Evolutionary conservation across 169 alveolate genomes (phyloP), one percentile per base, ranked within the genome.

Genomic region (Cryptosporidium muris): DNA sequence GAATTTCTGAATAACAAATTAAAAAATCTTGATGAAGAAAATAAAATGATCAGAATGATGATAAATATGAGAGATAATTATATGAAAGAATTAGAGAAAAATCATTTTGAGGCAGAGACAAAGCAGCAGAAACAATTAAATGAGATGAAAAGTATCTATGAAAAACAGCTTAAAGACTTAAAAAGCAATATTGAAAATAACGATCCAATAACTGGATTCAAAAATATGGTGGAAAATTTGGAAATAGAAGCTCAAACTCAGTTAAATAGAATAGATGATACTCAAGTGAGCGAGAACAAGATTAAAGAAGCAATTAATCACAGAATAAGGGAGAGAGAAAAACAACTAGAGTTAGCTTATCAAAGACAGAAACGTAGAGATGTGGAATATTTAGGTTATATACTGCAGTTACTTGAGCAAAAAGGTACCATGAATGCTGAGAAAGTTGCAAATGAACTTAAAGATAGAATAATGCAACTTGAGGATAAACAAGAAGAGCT

Each of bases 401-500:
- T 58, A 8, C 25, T 74, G 5, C 67, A 74, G 42, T 54, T 74
- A 16, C 37, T 74, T 5, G 85, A 74, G 51, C 45, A 54, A 36
- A 74, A 74, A 58, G 85, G 60, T 34, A 58, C 85, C 4, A 63
- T 58, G 37, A 58, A 53, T 3, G 85, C 85, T 4, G 60, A n/a
- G 14, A 54, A 45, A 34, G 74, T 60, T 2, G 48, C 34, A 6
- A 12, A 58, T 37, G 85, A 74, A 5, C 40, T 74, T 7, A 74
- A 74, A 7, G 45, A 51, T 16, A 74, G 49, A 34, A 74, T 74
- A 54, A 40, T 74, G 5, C 74, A 74, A 45, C 48, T 74, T 6
- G 85, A 74, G 16, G 85, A 74, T 6, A 74, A 58, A 12, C 85
- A 74, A 63, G 85, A 58, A 34, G 85, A 74, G 11, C 60, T 74